Evolutionary conservation across 2,329 filamentous ascomycete genomes (phyloP), one percentile per base, ranked within the genome.

Genomic region (Penicillium italicum): DNA sequence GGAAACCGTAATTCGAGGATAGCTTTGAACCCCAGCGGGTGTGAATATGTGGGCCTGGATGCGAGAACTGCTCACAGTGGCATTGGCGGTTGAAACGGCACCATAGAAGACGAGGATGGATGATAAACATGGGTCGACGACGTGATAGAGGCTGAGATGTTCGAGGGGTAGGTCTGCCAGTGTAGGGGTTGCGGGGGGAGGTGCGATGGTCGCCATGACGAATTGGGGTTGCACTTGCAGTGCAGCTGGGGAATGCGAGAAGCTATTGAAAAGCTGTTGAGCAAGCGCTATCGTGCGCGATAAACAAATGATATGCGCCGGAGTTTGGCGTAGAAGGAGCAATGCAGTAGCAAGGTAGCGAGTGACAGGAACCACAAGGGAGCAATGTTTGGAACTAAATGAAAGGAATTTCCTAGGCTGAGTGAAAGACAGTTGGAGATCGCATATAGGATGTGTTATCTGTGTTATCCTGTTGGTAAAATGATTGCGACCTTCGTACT

Each of bases 21-120:
- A 99, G 65, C 89, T 93, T 69, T 90, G 88, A 66, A 95, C 88
- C 63, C 94, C 94, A 62, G 91, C 92, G 2, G 91, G 86, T 58
- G 89, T 90, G 77, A 95, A 90, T 74, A 99, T 84, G 75, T 97
- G 94, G 62, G 94, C 84, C 78, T 97, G 93, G 64, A 97, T 92
- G 74, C 94, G 89, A 60, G 93, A 97, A 76, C 89, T 93, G 76
- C 91, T 95, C 68, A 87, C 85, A 46, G 86, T 90, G 63, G 88
- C 89, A 76, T 96, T 95, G 67, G 90, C 87, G 41, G 91, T 95
- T 30, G 92, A 91, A 44, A 93, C 93, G 16, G 91, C 85, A 14
- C 93, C 93, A 74, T 97, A 90, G 80, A 97, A 97, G 73, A 97
- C 82, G 64, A 97, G 82, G 65, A 97, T 81, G 49, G 92, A 75